phyloP scores from a whole-genome alignment of 345 rosid species.

The Barbarea vulgaris region DNA sequence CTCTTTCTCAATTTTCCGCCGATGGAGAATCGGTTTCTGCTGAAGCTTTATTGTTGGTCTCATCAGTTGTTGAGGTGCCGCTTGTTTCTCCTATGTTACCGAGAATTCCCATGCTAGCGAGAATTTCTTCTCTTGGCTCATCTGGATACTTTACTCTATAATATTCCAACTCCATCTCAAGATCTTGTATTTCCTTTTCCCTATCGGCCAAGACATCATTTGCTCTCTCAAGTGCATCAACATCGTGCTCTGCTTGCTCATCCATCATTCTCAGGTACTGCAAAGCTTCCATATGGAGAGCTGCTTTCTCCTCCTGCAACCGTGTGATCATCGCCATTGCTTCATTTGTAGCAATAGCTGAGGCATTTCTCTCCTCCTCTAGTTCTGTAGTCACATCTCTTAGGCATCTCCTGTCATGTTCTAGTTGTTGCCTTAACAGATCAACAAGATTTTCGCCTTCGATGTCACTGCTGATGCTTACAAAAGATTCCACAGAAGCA shows the following conservation, averaged over 20 bases:
- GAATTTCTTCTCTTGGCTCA: slow-evolving; percentile 39
- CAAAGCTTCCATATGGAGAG: slow-evolving; percentile 77
- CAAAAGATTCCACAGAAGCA: slow-evolving; percentile 52
- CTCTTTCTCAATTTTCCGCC: slow-evolving; percentile 43
- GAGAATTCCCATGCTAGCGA: slow-evolving; percentile 39
- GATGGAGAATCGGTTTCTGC: slow-evolving; percentile 30
- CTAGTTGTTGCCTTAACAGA: slow-evolving; percentile 58
- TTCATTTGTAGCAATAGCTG: slow-evolving; percentile 64
- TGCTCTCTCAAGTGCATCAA: slow-evolving; percentile 64
- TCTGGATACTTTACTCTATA: slow-evolving; percentile 48
- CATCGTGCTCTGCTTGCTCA: slow-evolving; percentile 80
- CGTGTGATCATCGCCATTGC: slow-evolving; percentile 90
- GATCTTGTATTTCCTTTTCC: slow-evolving; percentile 73
- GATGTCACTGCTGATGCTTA: slow-evolving; percentile 56
- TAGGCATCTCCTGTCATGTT: slow-evolving; percentile 51
- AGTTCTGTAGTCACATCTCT: slow-evolving; percentile 55
- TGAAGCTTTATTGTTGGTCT: slow-evolving; percentile 23
- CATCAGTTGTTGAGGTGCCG: slow-evolving; percentile 15
- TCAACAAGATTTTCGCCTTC: slow-evolving; percentile 62
- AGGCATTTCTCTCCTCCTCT: slow-evolving; percentile 78
- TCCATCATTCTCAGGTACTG: slow-evolving; percentile 94
- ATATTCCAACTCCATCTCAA: slow-evolving; percentile 68
- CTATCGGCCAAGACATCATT: slow-evolving; percentile 66
- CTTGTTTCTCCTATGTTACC: slow-evolving; percentile 29
- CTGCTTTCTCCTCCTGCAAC: slow-evolving; percentile 86